Percentiles rank a stretch among this genome's conserved stretches.
phyloP scores from a whole-genome alignment of 352 stramenopile species.

The Pythium periplocum region DNA sequence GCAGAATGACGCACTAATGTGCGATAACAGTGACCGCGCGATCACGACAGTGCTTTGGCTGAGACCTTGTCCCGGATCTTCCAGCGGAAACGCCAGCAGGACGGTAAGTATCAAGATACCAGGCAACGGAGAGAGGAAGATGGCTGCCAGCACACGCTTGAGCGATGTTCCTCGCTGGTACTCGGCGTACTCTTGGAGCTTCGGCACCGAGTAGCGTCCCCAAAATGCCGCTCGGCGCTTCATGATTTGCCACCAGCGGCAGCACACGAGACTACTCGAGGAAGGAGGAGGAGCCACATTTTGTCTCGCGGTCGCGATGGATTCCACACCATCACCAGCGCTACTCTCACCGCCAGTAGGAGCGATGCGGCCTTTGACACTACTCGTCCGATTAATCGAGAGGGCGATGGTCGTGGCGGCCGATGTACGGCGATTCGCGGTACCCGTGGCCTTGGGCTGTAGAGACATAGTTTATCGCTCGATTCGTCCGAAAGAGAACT shows the following conservation, averaged over 20 bases:
- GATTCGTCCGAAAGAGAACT: too few species aligned
- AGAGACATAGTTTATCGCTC: too few species aligned
- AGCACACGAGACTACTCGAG: too few species aligned
- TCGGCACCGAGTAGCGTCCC: conserved; percentile 22
- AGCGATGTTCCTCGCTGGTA: conserved; percentile 13
- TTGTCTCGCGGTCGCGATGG: too few species aligned
- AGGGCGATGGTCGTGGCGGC: too few species aligned
- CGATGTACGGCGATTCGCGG: too few species aligned
- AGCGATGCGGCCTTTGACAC: too few species aligned
- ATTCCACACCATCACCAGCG: too few species aligned
- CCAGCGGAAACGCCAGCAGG: conserved; percentile 9
- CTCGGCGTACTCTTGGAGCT: conserved; percentile 15
- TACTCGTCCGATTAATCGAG: too few species aligned
- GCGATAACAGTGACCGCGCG: conserved; percentile 9
- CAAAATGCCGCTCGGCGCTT: conserved; percentile 5
- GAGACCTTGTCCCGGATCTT: conserved; percentile 5
- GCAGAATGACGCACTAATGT: conserved; percentile 15
- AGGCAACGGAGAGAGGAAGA: conserved; percentile 6
- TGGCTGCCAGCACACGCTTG: conserved; percentile 1
- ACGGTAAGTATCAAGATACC: conserved; percentile 2
- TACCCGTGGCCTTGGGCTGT: too few species aligned
- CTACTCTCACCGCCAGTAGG: too few species aligned
- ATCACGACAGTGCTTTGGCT: conserved; percentile 3
- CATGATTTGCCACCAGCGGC: conserved; percentile 1
- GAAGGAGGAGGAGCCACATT: too few species aligned